A percentile compares a stretch with the other conserved stretches of the same genome.
Conservation (phyloP, 2,329 filamentous ascomycete species). For the Biscogniauxia marginata region DNA sequence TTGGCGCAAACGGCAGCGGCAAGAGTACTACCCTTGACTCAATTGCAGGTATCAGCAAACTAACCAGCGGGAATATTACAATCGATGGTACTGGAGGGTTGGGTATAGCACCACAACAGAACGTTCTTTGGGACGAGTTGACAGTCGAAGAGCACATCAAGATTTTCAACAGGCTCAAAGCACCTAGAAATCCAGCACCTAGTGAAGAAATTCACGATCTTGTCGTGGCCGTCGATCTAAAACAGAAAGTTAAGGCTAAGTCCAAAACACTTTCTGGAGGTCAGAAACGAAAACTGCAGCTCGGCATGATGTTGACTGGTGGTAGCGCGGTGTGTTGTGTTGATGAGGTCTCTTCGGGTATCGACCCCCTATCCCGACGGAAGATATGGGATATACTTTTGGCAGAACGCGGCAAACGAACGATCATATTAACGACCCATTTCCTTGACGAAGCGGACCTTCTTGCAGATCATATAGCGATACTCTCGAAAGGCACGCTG, state of each 20-base stretch:
- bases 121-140: slow-evolving; percentile 87
- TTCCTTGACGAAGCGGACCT: slow-evolving; percentile 93
- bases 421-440: slow-evolving; percentile 86
- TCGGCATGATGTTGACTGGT: slow-evolving; percentile 94
- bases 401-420: slow-evolving; percentile 76
- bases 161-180: slow-evolving; percentile 83
- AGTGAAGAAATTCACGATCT: slow-evolving; percentile 61
- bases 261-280: slow-evolving; percentile 83
- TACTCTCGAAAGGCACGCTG: slow-evolving; percentile 80
- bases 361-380: slow-evolving; percentile 80
- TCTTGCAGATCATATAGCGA: slow-evolving; percentile 83
- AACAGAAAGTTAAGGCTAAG: slow-evolving; percentile 67
- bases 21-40: slow-evolving; percentile 89
- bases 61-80: slow-evolving; percentile 73
- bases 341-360: slow-evolving; percentile 85
- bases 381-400: slow-evolving; percentile 95
- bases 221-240: slow-evolving; percentile 70
- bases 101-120: slow-evolving; percentile 88
- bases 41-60: slow-evolving; percentile 76
- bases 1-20: slow-evolving; percentile 87
- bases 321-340: slow-evolving; percentile 86
- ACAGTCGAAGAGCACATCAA: slow-evolving; percentile 81
- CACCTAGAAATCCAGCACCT: slow-evolving; percentile 53
- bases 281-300: slow-evolving; percentile 87
- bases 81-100: slow-evolving; percentile 77